A percentile compares a stretch with the other conserved stretches of the same genome.
phyloP scores from a whole-genome alignment of 495 filamentous ascomycete species.

The Neurospora pannonica region DNA sequence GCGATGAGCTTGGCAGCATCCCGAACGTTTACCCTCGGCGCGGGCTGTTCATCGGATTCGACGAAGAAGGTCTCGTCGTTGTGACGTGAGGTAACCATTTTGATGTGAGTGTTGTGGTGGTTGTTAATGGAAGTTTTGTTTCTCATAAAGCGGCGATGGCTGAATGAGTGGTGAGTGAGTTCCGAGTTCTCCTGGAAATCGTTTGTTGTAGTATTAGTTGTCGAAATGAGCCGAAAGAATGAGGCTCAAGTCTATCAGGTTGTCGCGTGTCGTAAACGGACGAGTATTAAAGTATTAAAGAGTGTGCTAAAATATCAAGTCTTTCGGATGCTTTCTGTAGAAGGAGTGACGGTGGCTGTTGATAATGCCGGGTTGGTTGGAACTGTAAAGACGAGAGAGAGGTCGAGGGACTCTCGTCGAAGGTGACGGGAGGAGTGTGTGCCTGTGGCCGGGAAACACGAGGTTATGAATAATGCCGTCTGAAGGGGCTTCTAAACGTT shows the following conservation, averaged over 20 bases:
- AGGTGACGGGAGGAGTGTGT: slow-evolving; percentile 20
- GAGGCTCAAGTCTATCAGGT: slow-evolving; percentile 10
- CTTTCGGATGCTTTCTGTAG: slow-evolving; percentile 5
- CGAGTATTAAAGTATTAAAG: slow-evolving; percentile 46
- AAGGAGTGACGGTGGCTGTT: slow-evolving; percentile 43
- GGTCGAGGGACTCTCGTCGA: slow-evolving; percentile 23
- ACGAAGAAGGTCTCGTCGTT: slow-evolving; percentile 70
- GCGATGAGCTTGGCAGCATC: slow-evolving; percentile 66
- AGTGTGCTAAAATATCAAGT: slow-evolving; percentile 40
- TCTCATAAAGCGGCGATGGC: slow-evolving; percentile 11
- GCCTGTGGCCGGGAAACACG: slow-evolving; percentile 27
- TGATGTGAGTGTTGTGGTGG: slow-evolving; percentile 28
- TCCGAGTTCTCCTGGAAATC: slow-evolving; percentile 45
- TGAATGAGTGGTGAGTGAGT: slow-evolving; percentile 31
- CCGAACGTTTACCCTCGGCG: slow-evolving; percentile 43
- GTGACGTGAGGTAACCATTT: slow-evolving; percentile 60
- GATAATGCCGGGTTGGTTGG: slow-evolving; percentile 21
- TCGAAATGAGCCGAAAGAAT: slow-evolving; percentile 35
- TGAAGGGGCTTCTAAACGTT: slow-evolving; percentile 14
- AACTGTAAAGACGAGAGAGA: slow-evolving; percentile 15
- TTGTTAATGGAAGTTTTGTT: slow-evolving; percentile 1
- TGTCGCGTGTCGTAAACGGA: slow-evolving; percentile 22
- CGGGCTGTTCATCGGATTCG: slow-evolving; percentile 57
- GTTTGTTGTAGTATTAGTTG: slow-evolving; percentile 15
- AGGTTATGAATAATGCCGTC: slow-evolving; percentile 26